A percentile compares a stretch with the other conserved stretches of the same genome.
Evolutionary conservation across 1,284 basidiomycete species (phyloP).

Genomic region (Apiotrichum laibachii): DNA sequence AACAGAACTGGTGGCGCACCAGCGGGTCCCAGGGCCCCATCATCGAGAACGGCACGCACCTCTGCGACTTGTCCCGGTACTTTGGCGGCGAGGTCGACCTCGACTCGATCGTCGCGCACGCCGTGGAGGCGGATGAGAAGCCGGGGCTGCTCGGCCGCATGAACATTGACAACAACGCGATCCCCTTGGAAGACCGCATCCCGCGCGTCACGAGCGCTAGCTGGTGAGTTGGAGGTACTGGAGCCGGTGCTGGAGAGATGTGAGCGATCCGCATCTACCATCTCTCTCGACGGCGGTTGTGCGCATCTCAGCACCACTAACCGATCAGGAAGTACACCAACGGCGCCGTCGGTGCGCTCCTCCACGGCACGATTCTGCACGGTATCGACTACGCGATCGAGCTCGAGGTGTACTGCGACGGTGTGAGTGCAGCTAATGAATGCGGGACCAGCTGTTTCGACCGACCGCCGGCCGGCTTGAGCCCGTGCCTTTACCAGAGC

Average conservation of each 20-base stretch:
- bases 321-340: slow-evolving; percentile 43
- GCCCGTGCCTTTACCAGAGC: neutral
- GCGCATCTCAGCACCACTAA: too few species aligned
- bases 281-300: neutral
- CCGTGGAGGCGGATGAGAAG: slow-evolving; percentile 47
- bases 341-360: slow-evolving; percentile 45
- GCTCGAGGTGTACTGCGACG: slow-evolving; percentile 47
- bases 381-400: slow-evolving; percentile 44
- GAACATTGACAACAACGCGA: slow-evolving; percentile 53
- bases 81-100: slow-evolving; percentile 58
- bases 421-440: slow-evolving; percentile 35
- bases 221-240: slow-evolving; percentile 42
- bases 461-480: slow-evolving; percentile 18
- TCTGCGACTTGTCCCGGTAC: slow-evolving; percentile 52
- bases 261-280: neutral
- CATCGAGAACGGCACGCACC: slow-evolving; percentile 57
- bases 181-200: slow-evolving; percentile 46
- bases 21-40: slow-evolving; percentile 52
- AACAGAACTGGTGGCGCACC: slow-evolving; percentile 59
- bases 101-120: slow-evolving; percentile 48
- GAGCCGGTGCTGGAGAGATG: neutral
- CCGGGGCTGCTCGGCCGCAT: slow-evolving; percentile 53
- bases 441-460: too few species aligned
- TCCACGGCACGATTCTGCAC: slow-evolving; percentile 43
- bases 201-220: slow-evolving; percentile 51